phyloP scores from a whole-genome alignment of 1,139 yeast species.

The Protomyces gravidus region DNA sequence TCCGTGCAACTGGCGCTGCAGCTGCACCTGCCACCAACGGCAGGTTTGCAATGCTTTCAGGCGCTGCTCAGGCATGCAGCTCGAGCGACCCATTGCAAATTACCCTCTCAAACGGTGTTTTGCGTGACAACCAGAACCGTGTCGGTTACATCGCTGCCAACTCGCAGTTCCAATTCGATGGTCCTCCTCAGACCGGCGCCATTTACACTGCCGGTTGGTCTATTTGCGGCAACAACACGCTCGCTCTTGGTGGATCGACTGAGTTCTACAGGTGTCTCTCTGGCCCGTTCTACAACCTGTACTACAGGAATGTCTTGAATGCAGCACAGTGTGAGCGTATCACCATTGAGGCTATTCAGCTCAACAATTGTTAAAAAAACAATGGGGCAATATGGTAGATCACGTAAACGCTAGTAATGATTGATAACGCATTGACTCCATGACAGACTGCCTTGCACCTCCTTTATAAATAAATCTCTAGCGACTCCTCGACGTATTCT shows the following conservation, averaged over 20 bases:
- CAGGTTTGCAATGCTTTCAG: constrained; percentile 20
- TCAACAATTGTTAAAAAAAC: constrained; percentile 21
- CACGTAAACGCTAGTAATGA: too few species aligned
- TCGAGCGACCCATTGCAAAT: constrained; percentile 36
- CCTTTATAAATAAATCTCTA: too few species aligned
- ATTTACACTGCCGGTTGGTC: constrained; percentile 85
- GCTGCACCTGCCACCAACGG: constrained; percentile 34
- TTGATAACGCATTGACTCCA: too few species aligned
- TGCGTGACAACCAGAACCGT: constrained; percentile 64
- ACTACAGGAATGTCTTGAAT: constrained; percentile 53
- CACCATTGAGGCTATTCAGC: constrained; percentile 43
- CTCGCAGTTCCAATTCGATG: constrained; percentile 85
- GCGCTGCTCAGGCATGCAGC: constrained; percentile 23
- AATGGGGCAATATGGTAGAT: too few species aligned
- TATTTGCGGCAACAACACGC: constrained; percentile 53
- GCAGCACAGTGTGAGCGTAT: constrained; percentile 66
- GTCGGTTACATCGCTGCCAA: constrained; percentile 77
- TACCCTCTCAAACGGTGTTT: constrained; percentile 51
- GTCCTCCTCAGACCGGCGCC: constrained; percentile 88
- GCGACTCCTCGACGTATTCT: too few species aligned
- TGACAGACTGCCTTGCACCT: too few species aligned
- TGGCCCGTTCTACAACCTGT: constrained; percentile 77
- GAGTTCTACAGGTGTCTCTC: constrained; percentile 75
- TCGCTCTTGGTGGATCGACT: constrained; percentile 63
- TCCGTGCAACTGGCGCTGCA: constrained; percentile 39